Evolutionary conservation across 805 yeast genomes (phyloP), one percentile per base, ranked within the genome.

Genomic region (Myxozyma neotropica): DNA sequence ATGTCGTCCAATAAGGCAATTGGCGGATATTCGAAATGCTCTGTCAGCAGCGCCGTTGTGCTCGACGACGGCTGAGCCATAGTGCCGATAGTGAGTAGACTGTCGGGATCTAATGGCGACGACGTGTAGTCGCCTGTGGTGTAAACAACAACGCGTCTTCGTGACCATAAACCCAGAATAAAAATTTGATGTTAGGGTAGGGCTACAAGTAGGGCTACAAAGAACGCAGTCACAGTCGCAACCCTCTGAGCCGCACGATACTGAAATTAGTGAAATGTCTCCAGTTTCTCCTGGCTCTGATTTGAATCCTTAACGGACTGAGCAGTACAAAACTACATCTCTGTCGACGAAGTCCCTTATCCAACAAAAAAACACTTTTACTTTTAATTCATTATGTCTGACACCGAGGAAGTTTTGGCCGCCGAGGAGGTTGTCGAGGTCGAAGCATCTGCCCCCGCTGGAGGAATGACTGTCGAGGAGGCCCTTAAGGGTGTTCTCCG

Each of bases 401-500:
- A 62, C 51, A 56, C 85, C 81, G 97, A 92, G 87, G 84, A 83
- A 80, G 87, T 85, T 79, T 86, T 81, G 79, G 83, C 82, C 76
- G 87, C 86, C 77, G 88, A 86, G 78, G 93, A 86, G 81, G 85
- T 79, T 73, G 89, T 86, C 78, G 92, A 82, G 78, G 90, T 85
- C 80, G 86, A 79, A 71, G 86, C 82, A 75, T 84, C 80, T 72
- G 93, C 83, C 78, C 87, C 86, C 77, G 92, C 90, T 80, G 83
- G 85, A 75, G 89, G 90, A 69, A 86, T 93, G 82, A 84, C 98
- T 79, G 88, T 94, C 73, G 98, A 95, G 84, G 99, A 94, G 79
- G 96, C 97, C 78, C 84, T 94, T 80, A 90, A 91, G 84, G 94
- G 89, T 77, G 98, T 94, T 78, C 87, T 94, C 78, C 92, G 96